Base-by-base conservation (phyloP, 805 yeast species). In the Jamesozyma spencerorum region DNA sequence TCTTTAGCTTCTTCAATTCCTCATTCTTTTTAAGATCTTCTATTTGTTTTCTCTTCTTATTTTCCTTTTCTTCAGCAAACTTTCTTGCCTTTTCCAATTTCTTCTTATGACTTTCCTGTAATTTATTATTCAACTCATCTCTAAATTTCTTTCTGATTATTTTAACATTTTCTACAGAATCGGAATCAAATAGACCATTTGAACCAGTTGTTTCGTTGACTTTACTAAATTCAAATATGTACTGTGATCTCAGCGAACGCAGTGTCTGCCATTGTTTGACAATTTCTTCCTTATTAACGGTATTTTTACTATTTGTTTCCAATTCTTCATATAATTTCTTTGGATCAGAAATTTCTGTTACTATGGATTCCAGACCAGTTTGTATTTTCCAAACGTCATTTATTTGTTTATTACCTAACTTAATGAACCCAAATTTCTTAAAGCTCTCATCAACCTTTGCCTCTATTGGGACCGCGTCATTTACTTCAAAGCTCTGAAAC, bases 181-280 rank as follows among this genome's bases (percentile, higher is more conserved):
- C 18, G 1, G 47, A 40, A 41, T 65, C 58, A 44, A 63, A 68
- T n/a, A 70, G 45, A 2, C 74, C 74, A 3, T 52, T 52, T 10
- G 66, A 41, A 11, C 73, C 74, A 6, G 53, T 48, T 0, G 45
- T 42, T 32, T 59, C 67, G 40, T 61, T 58, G 12, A 65, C 65
- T 12, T 60, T 55, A 20, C 49, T 56, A 34, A 71, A 65, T 19
- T 65, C 57, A 39, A 61, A 60, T 48, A 74, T 46, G 27, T 56
- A 49, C 6, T 57, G 56, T 4, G 57, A 56, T 44, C 75, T 53
- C 3, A 71, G 58, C 4, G 64, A 51, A 39, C 77, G 62, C 32
- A 71, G 46, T 1, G 64, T 65, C 39, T 68, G 66, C 77, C 77
- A 72, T 18, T 57, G 60, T 37, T 47, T 51, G 1, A 59, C 57